Base-by-base conservation (phyloP, 148 eudicot species). In the Silene uniflora region DNA sequence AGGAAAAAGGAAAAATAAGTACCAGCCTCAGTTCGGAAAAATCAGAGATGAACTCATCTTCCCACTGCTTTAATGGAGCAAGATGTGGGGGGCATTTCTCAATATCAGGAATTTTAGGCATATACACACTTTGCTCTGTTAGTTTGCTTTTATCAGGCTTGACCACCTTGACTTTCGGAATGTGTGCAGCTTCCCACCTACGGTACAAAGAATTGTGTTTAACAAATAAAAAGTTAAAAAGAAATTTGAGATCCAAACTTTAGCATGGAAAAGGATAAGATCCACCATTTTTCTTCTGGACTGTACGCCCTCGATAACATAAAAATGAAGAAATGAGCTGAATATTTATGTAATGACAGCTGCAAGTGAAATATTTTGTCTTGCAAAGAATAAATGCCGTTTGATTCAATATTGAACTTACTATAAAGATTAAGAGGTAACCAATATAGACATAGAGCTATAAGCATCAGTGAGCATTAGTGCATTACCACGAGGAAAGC, bases 101-200 rank as follows among this genome's bases (percentile, higher is more conserved):
- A 74, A 95, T 87, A 78, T 87, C 92, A 74, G 98, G 97, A 78
- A 95, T 92, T 44, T 76, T 79, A 21, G 98, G 97, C 93, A 95
- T 95, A 83, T 95, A 95, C 29, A 75, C 82, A 73, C 89, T 90
- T 83, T 95, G 98, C 74, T 90, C 92, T 77, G 80, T 81, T 29
- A 84, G 10, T 82, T 80, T 87, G 59, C 77, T 87, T 67, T 76
- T 78, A 70, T 85, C 83, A 59, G 87, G 86, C 85, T 90, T 92
- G 59, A 84, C 93, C 73, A 88, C 87, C 79, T 82, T 89, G 76
- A 95, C 98, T 74, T 92, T 90, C 2, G 97, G 97, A 62, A 92
- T 83, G 29, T 77, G 88, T 32, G 84, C 81, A 81, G 96, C 90
- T 85, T 93, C 98, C 97, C 97, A 91, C 88, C 98, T 93, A 68